Evolutionary conservation across 1,139 yeast genomes (phyloP), one percentile per base, ranked within the genome.

Genomic region (Blastobotrys capitulatus): DNA sequence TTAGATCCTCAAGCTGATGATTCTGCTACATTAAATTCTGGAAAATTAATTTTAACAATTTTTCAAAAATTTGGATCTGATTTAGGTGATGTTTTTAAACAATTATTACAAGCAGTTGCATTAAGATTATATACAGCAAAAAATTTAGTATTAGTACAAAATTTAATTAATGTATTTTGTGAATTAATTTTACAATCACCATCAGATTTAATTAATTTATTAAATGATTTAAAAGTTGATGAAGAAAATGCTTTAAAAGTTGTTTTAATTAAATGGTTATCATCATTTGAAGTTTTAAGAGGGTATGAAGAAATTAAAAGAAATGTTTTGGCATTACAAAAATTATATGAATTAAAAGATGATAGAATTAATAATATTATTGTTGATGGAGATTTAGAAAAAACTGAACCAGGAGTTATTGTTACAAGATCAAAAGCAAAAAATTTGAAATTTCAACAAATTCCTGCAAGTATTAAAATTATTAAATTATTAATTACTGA

Each of bases 401-500:
- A 86, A 0, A 77, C 81, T 54, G 74, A 79, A 27, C 76, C 77
- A 1, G 79, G 79, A 50, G 62, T 80, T 34, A 89, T 90, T 40
- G 69, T 88, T 8, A 92, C 97, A 0, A 75, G 98, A 59, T 87
- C 97, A 0, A 85, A 82, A 82, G 80, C 95, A 2, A 80, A 57
- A 67, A 72, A n/a, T 74, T 59, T 51, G 49, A 68, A 72, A 54
- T 85, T 74, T 57, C 79, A 87, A 0, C 81, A 76, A 59, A 74
- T 88, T 1, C 73, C 90, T 0, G 87, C 89, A 0, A 76, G 84
- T 15, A 74, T 76, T 41, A 89, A 88, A 62, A 87, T 90, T 36
- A 63, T 89, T 48, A 85, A 84, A 61, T 70, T 89, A 25, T 73
- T 90, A 44, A 67, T 83, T 9, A 74, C 79, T 27, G 97, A 92